A percentile compares a stretch with the other conserved stretches of the same genome.
phyloP scores from a whole-genome alignment of 129 eudicot species.

The Arctium minus region DNA sequence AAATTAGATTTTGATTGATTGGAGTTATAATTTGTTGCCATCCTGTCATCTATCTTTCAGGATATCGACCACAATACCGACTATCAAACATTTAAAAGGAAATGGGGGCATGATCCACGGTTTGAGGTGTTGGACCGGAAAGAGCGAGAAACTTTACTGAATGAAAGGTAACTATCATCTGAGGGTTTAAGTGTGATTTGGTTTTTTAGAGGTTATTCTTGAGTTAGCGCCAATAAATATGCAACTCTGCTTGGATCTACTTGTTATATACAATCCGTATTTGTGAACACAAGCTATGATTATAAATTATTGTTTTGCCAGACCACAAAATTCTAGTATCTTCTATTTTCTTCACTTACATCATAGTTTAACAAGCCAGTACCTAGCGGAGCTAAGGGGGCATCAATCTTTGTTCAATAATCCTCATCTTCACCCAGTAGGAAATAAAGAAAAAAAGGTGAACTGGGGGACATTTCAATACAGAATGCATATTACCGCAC shows the following conservation, averaged over 20 bases:
- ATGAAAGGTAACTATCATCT: conserved; percentile 63
- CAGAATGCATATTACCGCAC: not conserved
- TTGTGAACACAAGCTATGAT: not conserved
- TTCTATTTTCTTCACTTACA: too few relatives aligned
- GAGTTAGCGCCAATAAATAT: not conserved
- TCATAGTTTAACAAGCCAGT: too few relatives aligned
- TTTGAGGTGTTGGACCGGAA: conserved; percentile 82
- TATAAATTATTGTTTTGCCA: too few relatives aligned
- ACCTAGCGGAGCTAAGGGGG: too few relatives aligned
- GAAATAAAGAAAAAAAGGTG: too few relatives aligned
- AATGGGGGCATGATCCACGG: conserved; percentile 89
- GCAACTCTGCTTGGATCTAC: not conserved
- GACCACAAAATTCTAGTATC: not conserved
- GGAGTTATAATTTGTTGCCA: conserved; percentile 15
- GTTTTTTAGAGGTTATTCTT: conserved; percentile 1
- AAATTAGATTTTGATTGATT: not conserved
- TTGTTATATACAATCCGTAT: not conserved
- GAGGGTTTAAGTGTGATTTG: not conserved
- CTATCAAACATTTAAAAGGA: conserved; percentile 76
- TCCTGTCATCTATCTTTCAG: conserved; percentile 31
- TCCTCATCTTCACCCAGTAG: too few relatives aligned
- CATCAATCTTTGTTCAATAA: too few relatives aligned
- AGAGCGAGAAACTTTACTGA: conserved; percentile 75
- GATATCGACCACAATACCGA: conserved; percentile 75
- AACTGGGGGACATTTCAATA: not conserved